Evolutionary conservation across 176 grass and related monocot genomes (phyloP).

Genomic region (Carex littledalei): DNA sequence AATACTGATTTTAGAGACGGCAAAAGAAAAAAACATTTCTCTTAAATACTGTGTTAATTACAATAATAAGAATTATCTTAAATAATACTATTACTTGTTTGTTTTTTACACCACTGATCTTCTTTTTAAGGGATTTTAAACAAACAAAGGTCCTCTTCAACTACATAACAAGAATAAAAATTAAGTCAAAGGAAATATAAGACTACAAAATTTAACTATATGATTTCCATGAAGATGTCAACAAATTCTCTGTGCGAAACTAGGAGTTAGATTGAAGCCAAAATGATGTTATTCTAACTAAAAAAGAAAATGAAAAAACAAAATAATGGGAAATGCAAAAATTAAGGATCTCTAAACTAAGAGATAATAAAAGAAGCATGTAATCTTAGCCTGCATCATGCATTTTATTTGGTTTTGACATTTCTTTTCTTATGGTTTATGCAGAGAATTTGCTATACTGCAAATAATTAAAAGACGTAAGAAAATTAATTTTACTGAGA

Average conservation of each 20-base stretch:
- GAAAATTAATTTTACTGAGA: constrained; percentile 25
- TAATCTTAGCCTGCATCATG: background rate
- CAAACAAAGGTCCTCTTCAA: background rate
- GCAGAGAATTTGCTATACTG: constrained; percentile 67
- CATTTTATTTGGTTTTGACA: background rate
- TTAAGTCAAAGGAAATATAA: too few relatives aligned
- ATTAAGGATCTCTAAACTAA: background rate
- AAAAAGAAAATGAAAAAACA: background rate
- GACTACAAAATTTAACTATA: background rate
- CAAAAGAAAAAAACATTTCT: background rate
- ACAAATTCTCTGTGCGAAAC: background rate
- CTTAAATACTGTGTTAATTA: background rate
- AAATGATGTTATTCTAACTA: background rate
- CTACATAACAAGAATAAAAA: background rate
- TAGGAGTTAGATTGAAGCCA: background rate
- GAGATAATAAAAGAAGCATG: background rate
- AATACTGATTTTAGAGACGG: background rate
- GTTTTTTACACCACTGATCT: background rate
- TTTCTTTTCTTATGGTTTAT: constrained; percentile 22
- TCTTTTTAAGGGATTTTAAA: background rate
- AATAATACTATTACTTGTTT: background rate
- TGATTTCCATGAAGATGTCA: background rate
- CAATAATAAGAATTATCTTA: background rate
- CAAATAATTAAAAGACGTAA: constrained; percentile 45
- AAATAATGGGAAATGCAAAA: background rate